Evolutionary conservation across 2,329 filamentous ascomycete genomes (phyloP).

Genomic region (Cercospora nicotianae): DNA sequence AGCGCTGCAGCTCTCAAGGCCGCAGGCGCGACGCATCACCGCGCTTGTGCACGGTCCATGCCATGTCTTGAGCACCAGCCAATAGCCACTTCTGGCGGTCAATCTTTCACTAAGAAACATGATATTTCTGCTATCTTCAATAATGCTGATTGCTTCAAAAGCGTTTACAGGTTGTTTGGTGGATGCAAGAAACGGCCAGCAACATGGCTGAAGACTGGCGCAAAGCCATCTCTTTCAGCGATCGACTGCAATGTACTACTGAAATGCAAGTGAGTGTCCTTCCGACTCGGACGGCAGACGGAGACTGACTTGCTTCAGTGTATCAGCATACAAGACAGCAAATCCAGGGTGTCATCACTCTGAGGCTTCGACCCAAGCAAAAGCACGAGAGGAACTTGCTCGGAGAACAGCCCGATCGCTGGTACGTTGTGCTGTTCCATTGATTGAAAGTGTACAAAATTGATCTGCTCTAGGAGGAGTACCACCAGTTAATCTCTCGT

Average conservation of each 20-base stretch:
- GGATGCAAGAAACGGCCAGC: background rate
- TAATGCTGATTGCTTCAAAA: background rate
- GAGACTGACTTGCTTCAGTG: constrained; percentile 40
- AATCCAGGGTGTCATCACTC: constrained; percentile 47
- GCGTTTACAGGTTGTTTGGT: background rate
- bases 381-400: constrained; percentile 64
- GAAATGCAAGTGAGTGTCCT: constrained; percentile 49
- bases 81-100: constrained; percentile 1
- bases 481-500: constrained; percentile 46
- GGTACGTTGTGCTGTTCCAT: constrained; percentile 45
- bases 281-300: background rate
- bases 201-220: constrained; percentile 44
- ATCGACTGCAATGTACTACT: constrained; percentile 46
- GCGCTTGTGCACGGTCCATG: constrained; percentile 3
- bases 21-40: constrained; percentile 22
- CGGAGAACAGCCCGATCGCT: constrained; percentile 59
- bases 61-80: constrained; percentile 4
- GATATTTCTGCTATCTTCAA: background rate
- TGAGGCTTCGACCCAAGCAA: constrained; percentile 60
- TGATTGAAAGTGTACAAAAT: background rate
- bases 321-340: constrained; percentile 50
- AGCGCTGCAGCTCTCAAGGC: constrained; percentile 1
- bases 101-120: background rate
- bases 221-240: constrained; percentile 45
- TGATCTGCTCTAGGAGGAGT: constrained; percentile 56